Conservation (phyloP, 2,329 filamentous ascomycete species). For the Graphiopsis chlorocephala region DNA sequence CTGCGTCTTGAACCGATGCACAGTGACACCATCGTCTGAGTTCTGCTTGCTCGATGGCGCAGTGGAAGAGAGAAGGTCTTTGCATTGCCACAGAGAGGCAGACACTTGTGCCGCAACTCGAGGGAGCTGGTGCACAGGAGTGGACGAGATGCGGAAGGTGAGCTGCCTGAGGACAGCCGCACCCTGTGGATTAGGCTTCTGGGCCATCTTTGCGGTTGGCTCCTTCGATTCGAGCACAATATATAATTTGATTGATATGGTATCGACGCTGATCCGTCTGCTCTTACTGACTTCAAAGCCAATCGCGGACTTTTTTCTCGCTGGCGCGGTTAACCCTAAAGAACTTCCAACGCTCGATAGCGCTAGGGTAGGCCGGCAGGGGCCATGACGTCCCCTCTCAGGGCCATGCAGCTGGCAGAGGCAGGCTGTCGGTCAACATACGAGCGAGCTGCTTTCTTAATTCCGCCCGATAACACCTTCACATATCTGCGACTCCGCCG, state of each 20-base stretch:
- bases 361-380: not conserved
- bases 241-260: not conserved
- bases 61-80: conserved; percentile 60
- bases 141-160: conserved; percentile 68
- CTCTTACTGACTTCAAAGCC: not conserved
- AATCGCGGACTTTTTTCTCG: conserved; percentile 2
- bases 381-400: conserved; percentile 1
- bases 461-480: not conserved
- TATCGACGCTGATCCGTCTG: not conserved
- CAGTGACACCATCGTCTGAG: conserved; percentile 64
- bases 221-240: not conserved
- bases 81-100: conserved; percentile 53
- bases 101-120: conserved; percentile 68
- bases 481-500: not conserved
- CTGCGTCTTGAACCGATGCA: conserved; percentile 79
- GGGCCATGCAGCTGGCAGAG: not conserved
- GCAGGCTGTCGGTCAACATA: not conserved
- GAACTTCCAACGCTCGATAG: not conserved
- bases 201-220: not conserved
- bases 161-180: conserved; percentile 44
- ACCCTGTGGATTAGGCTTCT: conserved; percentile 11
- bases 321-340: not conserved
- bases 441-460: not conserved
- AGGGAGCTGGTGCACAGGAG: conserved; percentile 70
- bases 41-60: conserved; percentile 58